These are phyloP conservation scores for Scedosporium minutisporum DNA, from an alignment of 2,329 filamentous ascomycete genomes.

Conservation along the genomic window DNA sequence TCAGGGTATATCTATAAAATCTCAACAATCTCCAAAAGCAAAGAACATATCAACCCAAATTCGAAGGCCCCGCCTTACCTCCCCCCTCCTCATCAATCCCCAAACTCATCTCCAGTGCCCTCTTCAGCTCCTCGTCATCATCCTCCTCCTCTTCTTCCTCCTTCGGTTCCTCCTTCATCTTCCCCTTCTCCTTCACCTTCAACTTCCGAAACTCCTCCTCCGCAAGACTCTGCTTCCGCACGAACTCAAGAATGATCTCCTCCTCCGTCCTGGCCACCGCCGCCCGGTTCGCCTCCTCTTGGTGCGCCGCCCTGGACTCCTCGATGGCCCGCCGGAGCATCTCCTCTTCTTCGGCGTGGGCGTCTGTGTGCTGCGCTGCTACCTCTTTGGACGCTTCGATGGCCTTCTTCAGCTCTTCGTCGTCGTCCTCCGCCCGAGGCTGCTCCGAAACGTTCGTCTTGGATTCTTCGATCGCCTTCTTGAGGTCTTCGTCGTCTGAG, in stretches of 20 bases:
- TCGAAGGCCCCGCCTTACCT: not conserved
- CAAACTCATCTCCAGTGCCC: conserved; percentile 6
- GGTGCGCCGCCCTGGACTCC: conserved; percentile 34
- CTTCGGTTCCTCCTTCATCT: not conserved
- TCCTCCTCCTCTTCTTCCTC: not conserved
- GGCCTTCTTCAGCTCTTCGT: conserved; percentile 4
- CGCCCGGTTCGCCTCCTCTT: conserved; percentile 30
- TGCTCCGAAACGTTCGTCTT: conserved; percentile 10
- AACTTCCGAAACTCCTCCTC: conserved; percentile 46
- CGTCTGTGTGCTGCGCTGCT: conserved; percentile 7
- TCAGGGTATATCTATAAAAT: not conserved
- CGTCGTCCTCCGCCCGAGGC: not conserved
- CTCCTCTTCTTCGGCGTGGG: conserved; percentile 27
- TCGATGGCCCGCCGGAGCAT: conserved; percentile 37
- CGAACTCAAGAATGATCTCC: conserved; percentile 64
- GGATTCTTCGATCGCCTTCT: conserved; percentile 30
- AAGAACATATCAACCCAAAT: not conserved
- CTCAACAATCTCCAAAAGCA: not conserved
- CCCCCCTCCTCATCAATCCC: not conserved
- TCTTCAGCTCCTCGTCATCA: conserved; percentile 3
- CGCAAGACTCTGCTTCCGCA: conserved; percentile 65
- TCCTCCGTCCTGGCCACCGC: conserved; percentile 49
- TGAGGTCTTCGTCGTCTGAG: conserved; percentile 26
- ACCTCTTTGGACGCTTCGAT: conserved; percentile 28
- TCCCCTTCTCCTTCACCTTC: not conserved